Percentiles rank a stretch among this genome's conserved stretches.
These are phyloP conservation scores for Taphrina sp. DNA, from an alignment of 1,139 yeast species.

Conservation along the genomic window DNA sequence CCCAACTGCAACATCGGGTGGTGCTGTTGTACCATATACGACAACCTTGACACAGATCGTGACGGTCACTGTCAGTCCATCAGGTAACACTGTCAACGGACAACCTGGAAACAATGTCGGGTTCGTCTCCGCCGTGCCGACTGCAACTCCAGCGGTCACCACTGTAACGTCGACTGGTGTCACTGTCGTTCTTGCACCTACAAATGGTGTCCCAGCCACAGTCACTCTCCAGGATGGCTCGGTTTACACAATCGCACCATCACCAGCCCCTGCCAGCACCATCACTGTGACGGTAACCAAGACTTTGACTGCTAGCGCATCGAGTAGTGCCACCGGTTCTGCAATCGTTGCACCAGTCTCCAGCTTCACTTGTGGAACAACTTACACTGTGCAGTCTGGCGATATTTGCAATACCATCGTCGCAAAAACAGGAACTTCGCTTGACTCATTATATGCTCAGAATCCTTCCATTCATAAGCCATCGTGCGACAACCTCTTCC, in stretches of 20 bases:
- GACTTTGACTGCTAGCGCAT: conserved; percentile 1
- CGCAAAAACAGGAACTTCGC: neutral
- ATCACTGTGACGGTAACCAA: conserved; percentile 17
- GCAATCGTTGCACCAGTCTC: neutral
- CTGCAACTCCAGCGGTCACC: conserved; percentile 12
- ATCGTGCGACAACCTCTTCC: conserved; percentile 13
- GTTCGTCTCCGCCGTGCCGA: neutral
- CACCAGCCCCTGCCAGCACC: conserved; percentile 22
- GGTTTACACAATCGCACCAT: neutral
- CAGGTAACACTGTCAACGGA: conserved; percentile 5
- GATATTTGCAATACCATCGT: conserved; percentile 13
- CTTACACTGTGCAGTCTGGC: conserved; percentile 7
- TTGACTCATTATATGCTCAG: conserved; percentile 14
- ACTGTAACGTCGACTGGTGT: conserved; percentile 5
- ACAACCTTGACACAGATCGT: conserved; percentile 17
- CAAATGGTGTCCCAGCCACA: conserved; percentile 19
- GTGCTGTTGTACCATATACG: conserved; percentile 2
- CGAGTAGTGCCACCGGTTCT: conserved; percentile 5
- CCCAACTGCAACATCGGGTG: conserved; percentile 11
- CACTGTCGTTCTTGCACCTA: conserved; percentile 8
- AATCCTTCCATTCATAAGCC: conserved; percentile 23
- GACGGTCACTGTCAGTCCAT: conserved; percentile 13
- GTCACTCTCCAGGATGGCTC: neutral
- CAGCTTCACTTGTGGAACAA: neutral
- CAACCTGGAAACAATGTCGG: conserved; percentile 13